Percentiles rank a stretch among this genome's conserved stretches.
phyloP scores from a whole-genome alignment of 768 basidiomycete species.

The Sporobolomyces phaffii region DNA sequence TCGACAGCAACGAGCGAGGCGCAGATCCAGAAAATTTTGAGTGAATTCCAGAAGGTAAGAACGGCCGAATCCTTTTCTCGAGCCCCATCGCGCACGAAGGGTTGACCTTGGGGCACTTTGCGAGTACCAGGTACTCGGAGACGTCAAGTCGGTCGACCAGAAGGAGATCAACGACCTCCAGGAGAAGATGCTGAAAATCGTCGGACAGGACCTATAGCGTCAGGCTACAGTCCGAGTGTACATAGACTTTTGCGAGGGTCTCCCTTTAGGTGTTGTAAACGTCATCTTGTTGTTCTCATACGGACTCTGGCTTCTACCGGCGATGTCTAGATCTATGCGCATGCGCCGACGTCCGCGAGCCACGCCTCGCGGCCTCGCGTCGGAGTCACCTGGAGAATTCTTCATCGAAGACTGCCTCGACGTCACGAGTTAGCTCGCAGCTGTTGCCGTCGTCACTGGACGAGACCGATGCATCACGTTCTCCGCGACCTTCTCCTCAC shows the following conservation, averaged over 20 bases:
- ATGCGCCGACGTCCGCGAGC: too few species aligned
- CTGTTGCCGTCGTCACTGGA: too few species aligned
- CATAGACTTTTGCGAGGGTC: not conserved
- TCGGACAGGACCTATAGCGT: constrained; percentile 10
- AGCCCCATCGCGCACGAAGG: too few species aligned
- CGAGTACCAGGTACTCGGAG: not conserved
- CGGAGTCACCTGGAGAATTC: too few species aligned
- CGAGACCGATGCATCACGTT: too few species aligned
- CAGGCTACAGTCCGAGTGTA: not conserved
- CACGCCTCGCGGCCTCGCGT: too few species aligned
- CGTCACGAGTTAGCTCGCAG: too few species aligned
- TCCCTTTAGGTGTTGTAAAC: not conserved
- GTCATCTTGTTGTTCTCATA: not conserved
- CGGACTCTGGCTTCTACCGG: too few species aligned
- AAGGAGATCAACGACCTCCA: not conserved
- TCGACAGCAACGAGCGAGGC: not conserved
- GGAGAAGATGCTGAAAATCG: constrained; percentile 10
- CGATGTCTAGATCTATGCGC: too few species aligned
- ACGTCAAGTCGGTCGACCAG: constrained; percentile 8
- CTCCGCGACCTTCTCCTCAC: too few species aligned
- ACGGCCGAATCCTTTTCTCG: not conserved
- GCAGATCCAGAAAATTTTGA: constrained; percentile 26
- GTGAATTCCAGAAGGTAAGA: constrained; percentile 8
- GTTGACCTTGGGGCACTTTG: not conserved
- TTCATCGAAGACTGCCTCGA: too few species aligned